Conservation (phyloP, 1,284 basidiomycete genomes). For the Gomphus sp. region DNA sequence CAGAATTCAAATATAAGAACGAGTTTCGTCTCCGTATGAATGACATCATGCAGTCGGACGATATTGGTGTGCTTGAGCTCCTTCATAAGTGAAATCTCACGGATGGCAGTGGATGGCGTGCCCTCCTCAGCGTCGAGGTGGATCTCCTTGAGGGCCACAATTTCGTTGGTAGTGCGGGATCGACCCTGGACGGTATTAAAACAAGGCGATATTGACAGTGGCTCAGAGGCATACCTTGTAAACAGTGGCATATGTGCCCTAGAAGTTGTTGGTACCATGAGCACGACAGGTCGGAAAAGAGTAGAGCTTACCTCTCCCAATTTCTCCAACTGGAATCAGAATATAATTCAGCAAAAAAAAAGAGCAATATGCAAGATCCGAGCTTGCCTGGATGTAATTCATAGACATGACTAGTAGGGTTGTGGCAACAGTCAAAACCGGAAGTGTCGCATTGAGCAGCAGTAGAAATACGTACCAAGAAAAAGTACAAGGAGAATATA, state of each 20-base stretch:
- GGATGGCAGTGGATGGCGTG: conserved; percentile 90
- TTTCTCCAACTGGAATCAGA: conserved; percentile 66
- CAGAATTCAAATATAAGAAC: conserved; percentile 99
- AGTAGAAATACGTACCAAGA: not conserved
- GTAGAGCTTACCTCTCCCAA: conserved; percentile 38
- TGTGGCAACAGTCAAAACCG: not conserved
- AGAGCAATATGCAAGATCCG: not conserved
- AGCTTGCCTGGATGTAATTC: conserved; percentile 62
- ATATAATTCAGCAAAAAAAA: not conserved
- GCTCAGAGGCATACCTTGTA: conserved; percentile 58
- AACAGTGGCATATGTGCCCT: conserved; percentile 85
- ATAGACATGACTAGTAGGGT: conserved; percentile 22
- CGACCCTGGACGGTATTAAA: conserved; percentile 48
- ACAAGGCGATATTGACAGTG: conserved; percentile 6
- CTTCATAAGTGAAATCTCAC: conserved; percentile 95
- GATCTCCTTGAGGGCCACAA: conserved; percentile 89
- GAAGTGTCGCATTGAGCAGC: not conserved
- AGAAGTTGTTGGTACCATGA: conserved; percentile 7
- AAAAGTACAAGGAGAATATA: conserved; percentile 5
- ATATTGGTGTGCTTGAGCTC: conserved; percentile 94
- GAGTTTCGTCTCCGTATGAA: conserved; percentile 96
- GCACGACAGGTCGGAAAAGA: not conserved
- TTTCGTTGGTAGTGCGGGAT: conserved; percentile 80
- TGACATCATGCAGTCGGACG: conserved; percentile 95
- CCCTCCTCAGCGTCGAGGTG: conserved; percentile 95